Conservation (phyloP, 768 basidiomycete species). For the Suillus plorans region DNA sequence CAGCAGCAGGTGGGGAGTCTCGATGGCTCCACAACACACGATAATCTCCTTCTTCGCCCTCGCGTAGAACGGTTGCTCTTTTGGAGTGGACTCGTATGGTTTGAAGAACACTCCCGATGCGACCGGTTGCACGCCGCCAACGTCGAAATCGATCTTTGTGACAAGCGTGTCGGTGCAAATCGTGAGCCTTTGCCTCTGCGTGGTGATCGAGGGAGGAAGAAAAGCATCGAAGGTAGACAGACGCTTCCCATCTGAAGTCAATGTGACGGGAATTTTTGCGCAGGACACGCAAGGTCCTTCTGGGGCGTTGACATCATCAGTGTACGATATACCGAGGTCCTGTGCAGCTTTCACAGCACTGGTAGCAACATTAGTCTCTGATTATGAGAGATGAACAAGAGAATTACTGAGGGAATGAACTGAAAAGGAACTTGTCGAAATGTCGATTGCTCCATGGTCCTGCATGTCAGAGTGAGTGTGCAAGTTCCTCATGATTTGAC, state of each 20-base stretch:
- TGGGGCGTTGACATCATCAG: constrained; percentile 6
- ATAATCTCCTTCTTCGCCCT: constrained; percentile 25
- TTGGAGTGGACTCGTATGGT: no score
- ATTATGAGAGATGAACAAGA: not conserved
- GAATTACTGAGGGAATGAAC: constrained; percentile 1
- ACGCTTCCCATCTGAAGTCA: constrained; percentile 9
- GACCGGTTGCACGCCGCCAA: not conserved
- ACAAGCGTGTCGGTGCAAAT: constrained; percentile 16
- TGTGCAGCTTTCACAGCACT: constrained; percentile 2
- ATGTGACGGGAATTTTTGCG: constrained; percentile 6
- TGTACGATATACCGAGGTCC: not conserved
- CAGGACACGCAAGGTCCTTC: constrained; percentile 1
- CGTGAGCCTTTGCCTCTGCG: constrained; percentile 10
- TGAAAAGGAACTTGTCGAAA: constrained; percentile 7
- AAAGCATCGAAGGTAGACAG: constrained; percentile 16
- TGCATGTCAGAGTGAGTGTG: not conserved
- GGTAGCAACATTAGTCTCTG: not conserved
- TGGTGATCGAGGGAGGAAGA: constrained; percentile 10
- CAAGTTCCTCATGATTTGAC: not conserved
- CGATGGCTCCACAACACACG: constrained; percentile 40
- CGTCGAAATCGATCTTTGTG: not conserved
- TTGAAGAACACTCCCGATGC: not conserved
- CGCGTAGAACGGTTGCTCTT: not conserved
- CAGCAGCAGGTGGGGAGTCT: constrained; percentile 43
- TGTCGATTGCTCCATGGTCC: not conserved